Evolutionary conservation across 495 filamentous ascomycete species (phyloP).

Genomic region (Neurospora pannonica): DNA sequence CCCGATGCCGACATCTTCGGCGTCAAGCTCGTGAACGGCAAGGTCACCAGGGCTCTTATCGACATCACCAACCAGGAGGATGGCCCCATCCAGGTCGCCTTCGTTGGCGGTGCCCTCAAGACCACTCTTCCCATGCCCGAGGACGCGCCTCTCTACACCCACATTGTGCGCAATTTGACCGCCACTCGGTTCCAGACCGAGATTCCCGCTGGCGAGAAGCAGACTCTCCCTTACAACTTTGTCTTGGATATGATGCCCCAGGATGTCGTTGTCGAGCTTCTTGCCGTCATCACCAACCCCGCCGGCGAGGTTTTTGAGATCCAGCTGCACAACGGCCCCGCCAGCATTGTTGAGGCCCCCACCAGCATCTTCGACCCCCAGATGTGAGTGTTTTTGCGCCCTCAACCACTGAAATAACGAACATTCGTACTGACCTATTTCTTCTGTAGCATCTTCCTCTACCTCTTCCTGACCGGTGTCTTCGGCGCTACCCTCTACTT

Average conservation of each 20-base stretch:
- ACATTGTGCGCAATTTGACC: slow-evolving; percentile 76
- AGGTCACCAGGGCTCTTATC: slow-evolving; percentile 73
- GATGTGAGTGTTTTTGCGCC: slow-evolving; percentile 53
- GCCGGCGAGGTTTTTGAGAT: slow-evolving; percentile 64
- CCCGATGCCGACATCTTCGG: slow-evolving; percentile 86
- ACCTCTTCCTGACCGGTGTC: slow-evolving; percentile 73
- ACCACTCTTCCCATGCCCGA: slow-evolving; percentile 38
- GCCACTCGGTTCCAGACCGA: slow-evolving; percentile 60
- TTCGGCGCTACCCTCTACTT: slow-evolving; percentile 82
- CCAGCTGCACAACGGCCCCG: slow-evolving; percentile 75
- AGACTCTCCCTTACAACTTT: slow-evolving; percentile 73
- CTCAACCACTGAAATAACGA: background rate
- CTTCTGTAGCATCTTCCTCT: slow-evolving; percentile 76
- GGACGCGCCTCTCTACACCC: slow-evolving; percentile 40
- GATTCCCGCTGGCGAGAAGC: slow-evolving; percentile 68
- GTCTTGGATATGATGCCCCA: slow-evolving; percentile 87
- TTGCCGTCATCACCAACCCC: slow-evolving; percentile 57
- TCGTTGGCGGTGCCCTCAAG: slow-evolving; percentile 70
- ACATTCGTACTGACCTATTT: background rate
- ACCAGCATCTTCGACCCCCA: slow-evolving; percentile 92
- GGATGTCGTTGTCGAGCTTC: slow-evolving; percentile 68
- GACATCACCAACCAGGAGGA: slow-evolving; percentile 78
- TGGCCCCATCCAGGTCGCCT: slow-evolving; percentile 60
- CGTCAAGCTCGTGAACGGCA: slow-evolving; percentile 89
- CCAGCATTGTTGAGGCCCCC: slow-evolving; percentile 84